Conservation (phyloP, 352 stramenopile species). For the Globisporangium canariense region DNA sequence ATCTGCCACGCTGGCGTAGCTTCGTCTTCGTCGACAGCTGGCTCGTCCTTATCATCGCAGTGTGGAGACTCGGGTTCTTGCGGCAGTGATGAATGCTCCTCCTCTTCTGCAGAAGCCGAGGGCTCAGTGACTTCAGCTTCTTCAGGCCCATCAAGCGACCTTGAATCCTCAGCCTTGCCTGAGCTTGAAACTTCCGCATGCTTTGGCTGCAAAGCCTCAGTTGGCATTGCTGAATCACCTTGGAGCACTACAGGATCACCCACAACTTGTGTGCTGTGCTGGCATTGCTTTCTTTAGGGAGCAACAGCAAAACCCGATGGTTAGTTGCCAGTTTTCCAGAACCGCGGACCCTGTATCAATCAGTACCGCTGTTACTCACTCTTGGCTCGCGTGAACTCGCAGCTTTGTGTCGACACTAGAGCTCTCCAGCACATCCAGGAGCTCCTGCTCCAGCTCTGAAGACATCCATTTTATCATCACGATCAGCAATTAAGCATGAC, state of each 20-base stretch:
- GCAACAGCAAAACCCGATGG: background rate
- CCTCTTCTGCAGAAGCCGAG: background rate
- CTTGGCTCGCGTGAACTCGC: background rate
- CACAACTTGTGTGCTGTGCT: background rate
- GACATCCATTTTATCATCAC: background rate
- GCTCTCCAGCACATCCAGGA: constrained; percentile 18
- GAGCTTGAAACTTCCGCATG: background rate
- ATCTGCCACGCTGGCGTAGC: constrained; percentile 12
- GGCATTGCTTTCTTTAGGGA: background rate
- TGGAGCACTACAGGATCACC: background rate
- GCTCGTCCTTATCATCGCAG: background rate
- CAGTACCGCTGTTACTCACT: background rate
- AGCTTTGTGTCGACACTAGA: background rate
- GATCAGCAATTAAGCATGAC: background rate
- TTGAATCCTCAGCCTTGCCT: background rate
- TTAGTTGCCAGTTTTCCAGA: background rate
- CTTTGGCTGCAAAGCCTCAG: background rate
- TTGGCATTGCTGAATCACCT: background rate
- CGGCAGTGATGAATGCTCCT: background rate
- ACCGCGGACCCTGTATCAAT: background rate
- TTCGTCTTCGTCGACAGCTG: background rate
- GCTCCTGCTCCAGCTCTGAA: constrained; percentile 26
- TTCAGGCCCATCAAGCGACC: background rate
- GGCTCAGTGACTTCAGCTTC: background rate
- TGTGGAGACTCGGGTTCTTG: background rate